Conservation (phyloP, 495 filamentous ascomycete species). For the Aspergillus olivimuriae region DNA sequence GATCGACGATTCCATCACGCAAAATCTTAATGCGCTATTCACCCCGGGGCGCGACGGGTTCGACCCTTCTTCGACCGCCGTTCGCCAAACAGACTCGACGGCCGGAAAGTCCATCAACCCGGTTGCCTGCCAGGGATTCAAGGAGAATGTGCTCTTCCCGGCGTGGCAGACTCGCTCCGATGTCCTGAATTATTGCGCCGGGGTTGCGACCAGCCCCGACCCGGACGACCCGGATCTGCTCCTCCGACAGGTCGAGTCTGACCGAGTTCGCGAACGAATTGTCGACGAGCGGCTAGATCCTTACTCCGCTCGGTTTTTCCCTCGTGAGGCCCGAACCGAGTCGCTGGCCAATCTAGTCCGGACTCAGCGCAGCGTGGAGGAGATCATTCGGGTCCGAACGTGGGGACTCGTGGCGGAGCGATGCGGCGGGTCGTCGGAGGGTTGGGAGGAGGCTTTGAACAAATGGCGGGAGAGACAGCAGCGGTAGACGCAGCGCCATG, state of each 20-base stretch:
- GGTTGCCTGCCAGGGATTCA: constrained; percentile 61
- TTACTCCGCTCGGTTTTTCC: constrained; percentile 81
- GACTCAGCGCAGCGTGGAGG: constrained; percentile 81
- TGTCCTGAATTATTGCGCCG: constrained; percentile 82
- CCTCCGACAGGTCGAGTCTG: constrained; percentile 62
- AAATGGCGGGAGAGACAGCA: constrained; percentile 46
- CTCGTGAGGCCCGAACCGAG: constrained; percentile 78
- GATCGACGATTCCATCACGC: constrained; percentile 88
- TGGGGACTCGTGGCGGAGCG: constrained; percentile 78
- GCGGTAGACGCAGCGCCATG: constrained; percentile 7
- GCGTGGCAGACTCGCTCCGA: constrained; percentile 84
- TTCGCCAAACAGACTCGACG: constrained; percentile 43
- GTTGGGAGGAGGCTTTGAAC: constrained; percentile 61
- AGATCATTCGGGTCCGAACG: constrained; percentile 74
- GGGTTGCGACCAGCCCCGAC: constrained; percentile 81
- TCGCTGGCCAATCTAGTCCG: constrained; percentile 68
- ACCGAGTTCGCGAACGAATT: constrained; percentile 63
- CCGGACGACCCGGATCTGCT: constrained; percentile 79
- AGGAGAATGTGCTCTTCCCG: constrained; percentile 73
- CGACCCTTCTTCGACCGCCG: constrained; percentile 70
- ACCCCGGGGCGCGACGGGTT: constrained; percentile 68
- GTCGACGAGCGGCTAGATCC: constrained; percentile 90
- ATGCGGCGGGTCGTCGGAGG: constrained; percentile 53
- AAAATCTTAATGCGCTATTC: constrained; percentile 85
- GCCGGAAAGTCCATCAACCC: constrained; percentile 47